Percentiles rank a stretch among this genome's conserved stretches.
These are phyloP conservation scores for Trichoderma parareesei DNA, from an alignment of 495 filamentous ascomycete genomes.

Conservation along the genomic window DNA sequence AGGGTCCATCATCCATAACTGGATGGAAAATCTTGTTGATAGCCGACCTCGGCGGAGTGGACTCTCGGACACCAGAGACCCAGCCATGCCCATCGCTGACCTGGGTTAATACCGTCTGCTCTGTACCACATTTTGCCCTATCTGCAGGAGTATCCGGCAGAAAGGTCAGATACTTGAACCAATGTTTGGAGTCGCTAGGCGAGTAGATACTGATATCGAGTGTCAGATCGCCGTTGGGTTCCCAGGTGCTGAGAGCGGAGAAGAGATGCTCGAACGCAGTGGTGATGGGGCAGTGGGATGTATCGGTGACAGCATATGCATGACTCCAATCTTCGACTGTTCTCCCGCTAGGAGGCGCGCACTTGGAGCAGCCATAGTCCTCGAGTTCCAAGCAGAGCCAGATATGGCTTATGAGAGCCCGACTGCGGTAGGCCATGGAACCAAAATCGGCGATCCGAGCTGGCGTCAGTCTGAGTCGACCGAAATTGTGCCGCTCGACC, in stretches of 20 bases:
- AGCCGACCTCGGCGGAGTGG: conserved; percentile 17
- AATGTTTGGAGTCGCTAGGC: conserved; percentile 30
- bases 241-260: conserved; percentile 30
- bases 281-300: conserved; percentile 22
- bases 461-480: conserved; percentile 29
- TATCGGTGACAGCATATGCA: conserved; percentile 18
- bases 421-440: conserved; percentile 28
- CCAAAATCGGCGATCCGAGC: conserved; percentile 26
- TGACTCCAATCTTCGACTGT: conserved; percentile 15
- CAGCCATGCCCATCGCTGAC: conserved; percentile 22
- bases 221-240: conserved; percentile 25
- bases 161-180: conserved; percentile 27
- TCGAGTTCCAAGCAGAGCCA: conserved; percentile 33
- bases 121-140: conserved; percentile 10
- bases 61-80: conserved; percentile 21
- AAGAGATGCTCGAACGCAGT: conserved; percentile 28
- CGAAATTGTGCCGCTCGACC: conserved; percentile 32
- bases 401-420: conserved; percentile 28
- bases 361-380: conserved; percentile 26
- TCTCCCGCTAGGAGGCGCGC: conserved; percentile 14
- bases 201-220: conserved; percentile 35
- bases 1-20: conserved; percentile 20
- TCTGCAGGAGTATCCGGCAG: conserved; percentile 21
- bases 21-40: conserved; percentile 22
- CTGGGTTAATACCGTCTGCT: conserved; percentile 20